These are phyloP conservation scores for Claviceps humidiphila DNA, from an alignment of 2,329 filamentous ascomycete species.

Conservation along the genomic window DNA sequence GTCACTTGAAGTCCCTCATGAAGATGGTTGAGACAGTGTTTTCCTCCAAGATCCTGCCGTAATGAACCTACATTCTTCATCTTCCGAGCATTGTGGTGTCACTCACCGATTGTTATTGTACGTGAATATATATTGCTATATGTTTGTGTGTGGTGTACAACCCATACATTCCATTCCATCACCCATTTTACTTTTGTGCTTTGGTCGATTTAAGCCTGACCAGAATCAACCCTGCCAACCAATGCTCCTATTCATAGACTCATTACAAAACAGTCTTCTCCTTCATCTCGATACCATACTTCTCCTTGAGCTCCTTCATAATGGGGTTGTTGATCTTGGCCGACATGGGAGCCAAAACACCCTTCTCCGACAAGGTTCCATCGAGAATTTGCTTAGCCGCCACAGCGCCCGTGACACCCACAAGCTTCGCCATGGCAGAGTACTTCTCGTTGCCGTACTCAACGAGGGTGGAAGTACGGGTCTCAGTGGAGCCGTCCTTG, in stretches of 20 bases:
- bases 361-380: slow-evolving; percentile 58
- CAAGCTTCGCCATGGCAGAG: slow-evolving; percentile 71
- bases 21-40: too few species aligned
- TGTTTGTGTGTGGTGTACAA: too few species aligned
- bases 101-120: too few species aligned
- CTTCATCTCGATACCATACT: slow-evolving; percentile 60
- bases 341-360: slow-evolving; percentile 65
- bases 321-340: slow-evolving; percentile 58
- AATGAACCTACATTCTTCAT: too few species aligned
- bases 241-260: too few species aligned
- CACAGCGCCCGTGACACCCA: slow-evolving; percentile 51
- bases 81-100: too few species aligned
- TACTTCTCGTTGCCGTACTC: slow-evolving; percentile 74
- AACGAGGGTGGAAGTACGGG: slow-evolving; percentile 63
- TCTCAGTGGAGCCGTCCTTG: slow-evolving; percentile 65
- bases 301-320: slow-evolving; percentile 64
- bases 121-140: too few species aligned
- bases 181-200: not conserved
- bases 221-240: not conserved
- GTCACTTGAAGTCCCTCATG: too few species aligned
- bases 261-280: slow-evolving; percentile 46
- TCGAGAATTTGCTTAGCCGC: slow-evolving; percentile 69
- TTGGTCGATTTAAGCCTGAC: not conserved
- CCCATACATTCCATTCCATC: not conserved
- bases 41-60: too few species aligned